Base-by-base conservation (phyloP, 2,329 filamentous ascomycete genomes). In the Graphiopsis chlorocephala region DNA sequence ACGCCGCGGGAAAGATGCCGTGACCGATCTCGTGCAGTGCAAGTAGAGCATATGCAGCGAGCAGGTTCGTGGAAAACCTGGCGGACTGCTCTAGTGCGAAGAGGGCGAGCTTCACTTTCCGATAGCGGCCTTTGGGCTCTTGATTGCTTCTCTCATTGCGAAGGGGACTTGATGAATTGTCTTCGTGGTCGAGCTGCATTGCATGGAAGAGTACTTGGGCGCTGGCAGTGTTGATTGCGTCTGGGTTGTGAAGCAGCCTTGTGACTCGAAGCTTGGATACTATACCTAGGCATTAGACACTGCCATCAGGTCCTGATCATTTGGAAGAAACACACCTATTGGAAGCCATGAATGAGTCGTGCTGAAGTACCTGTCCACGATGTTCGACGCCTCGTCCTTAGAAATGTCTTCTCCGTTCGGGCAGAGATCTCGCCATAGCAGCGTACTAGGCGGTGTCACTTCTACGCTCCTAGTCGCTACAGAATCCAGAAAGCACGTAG, bases 11-110 rank as follows among this genome's bases (percentile, higher is more conserved):
- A 53, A 66, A 69, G 33, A 68, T 65, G 10, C 64, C 67, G 25
- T 70, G 66, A 5, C 63, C 67, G 26, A 67, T 47, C 53, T 70
- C 68, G 61, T 65, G 66, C 20, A 66, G 38, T 1, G 66, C 68
- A n/a, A 67, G 59, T 52, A 70, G 48, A 14, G 67, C 53, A 20
- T 64, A 50, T n/a, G 68, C 68, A 12, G 65, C 68, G 15, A 67
- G 55, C 35, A 63, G 66, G n/a, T 66, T 61, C 4, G 64, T 65
- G 7, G 67, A 65, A 12, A 70, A 29, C 15, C 61, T 60, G 10
- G 63, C 66, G 15, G 52, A 52, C 33, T 65, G 62, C 38, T 70
- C 68, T 52, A 67, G 64, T 8, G 63, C 62, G 11, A 64, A 58
- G 8, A 70, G 63, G n/a, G 61, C 64, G 1, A 53, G 42, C 55